Conservation (phyloP, 2,329 filamentous ascomycete genomes). For the Penicillium sp. region DNA sequence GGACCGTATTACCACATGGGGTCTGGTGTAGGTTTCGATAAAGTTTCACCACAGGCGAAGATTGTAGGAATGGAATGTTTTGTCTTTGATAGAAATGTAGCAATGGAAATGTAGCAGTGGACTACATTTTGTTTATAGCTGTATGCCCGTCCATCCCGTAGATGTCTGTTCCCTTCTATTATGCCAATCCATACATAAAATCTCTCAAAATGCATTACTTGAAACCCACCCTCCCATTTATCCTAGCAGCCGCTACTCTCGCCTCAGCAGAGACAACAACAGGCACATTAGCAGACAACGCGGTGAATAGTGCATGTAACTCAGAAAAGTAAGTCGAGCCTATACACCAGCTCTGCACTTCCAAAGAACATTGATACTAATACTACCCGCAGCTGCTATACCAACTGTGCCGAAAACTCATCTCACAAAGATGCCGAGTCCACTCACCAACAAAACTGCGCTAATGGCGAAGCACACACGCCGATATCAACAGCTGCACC, state of each 20-base stretch:
- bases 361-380: background rate
- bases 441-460: slow-evolving; percentile 3
- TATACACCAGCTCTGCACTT: background rate
- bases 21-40: background rate
- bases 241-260: background rate
- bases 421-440: background rate
- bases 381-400: slow-evolving; percentile 5
- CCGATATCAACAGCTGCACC: background rate
- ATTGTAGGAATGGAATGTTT: slow-evolving; percentile 1
- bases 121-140: background rate
- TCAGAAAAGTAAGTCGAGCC: background rate
- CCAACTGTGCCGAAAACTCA: background rate
- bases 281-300: background rate
- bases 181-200: background rate
- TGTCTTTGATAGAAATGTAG: slow-evolving; percentile 1
- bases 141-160: background rate
- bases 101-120: background rate
- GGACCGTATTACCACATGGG: background rate
- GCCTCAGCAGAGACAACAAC: background rate
- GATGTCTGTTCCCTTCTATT: background rate
- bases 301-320: background rate
- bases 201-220: background rate
- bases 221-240: background rate
- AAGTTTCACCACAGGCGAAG: background rate
- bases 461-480: background rate